Conservation (phyloP, 2,329 filamentous ascomycete genomes). For the Xylaria sp. region DNA sequence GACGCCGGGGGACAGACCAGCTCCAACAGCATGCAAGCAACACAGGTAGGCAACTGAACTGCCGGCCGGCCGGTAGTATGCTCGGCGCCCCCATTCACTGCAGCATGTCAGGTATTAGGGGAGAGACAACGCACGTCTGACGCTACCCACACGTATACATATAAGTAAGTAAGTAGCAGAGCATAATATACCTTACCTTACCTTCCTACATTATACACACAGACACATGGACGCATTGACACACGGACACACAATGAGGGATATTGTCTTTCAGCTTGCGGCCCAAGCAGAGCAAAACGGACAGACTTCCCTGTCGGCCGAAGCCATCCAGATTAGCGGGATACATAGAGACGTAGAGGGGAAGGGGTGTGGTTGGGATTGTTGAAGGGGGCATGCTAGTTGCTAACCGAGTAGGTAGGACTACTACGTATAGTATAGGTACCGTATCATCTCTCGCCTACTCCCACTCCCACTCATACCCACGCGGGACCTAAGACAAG, state of each 20-base stretch:
- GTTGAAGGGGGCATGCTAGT: constrained; percentile 1
- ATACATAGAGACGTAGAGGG: background rate
- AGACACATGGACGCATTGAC: constrained; percentile 9
- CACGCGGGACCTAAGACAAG: constrained; percentile 13
- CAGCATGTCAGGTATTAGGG: constrained; percentile 22
- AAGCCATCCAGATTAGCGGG: constrained; percentile 15
- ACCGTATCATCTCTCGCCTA: background rate
- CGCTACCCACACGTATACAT: constrained; percentile 24
- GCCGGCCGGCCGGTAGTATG: constrained; percentile 36
- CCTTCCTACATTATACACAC: constrained; percentile 12
- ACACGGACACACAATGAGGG: constrained; percentile 12
- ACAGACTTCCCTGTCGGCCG: background rate
- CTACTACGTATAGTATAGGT: too few species aligned
- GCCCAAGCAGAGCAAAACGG: constrained; percentile 2
- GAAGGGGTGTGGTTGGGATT: background rate
- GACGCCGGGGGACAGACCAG: constrained; percentile 5
- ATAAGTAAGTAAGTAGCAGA: too few species aligned
- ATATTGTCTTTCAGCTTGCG: constrained; percentile 23
- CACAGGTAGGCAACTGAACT: constrained; percentile 29
- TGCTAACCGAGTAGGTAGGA: background rate
- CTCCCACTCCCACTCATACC: background rate
- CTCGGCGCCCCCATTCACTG: constrained; percentile 33
- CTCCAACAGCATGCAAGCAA: constrained; percentile 28
- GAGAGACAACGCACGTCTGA: constrained; percentile 13
- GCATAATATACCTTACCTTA: background rate